phyloP scores from a whole-genome alignment of 352 stramenopile genomes.

The Thalassiosira livingstoniorum region DNA sequence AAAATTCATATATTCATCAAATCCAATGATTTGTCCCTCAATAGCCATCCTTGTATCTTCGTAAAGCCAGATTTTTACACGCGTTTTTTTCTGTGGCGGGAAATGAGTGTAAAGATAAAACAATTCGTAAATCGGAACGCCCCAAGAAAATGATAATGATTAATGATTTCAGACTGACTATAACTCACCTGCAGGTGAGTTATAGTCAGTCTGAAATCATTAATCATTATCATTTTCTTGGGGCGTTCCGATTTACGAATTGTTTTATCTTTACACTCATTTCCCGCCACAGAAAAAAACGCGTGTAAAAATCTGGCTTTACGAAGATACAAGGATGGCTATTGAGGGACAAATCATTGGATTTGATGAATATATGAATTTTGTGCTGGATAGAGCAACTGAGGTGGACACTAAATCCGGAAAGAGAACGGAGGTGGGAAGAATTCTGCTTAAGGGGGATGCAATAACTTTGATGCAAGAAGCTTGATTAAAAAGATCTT shows the following conservation, averaged over 20 bases:
- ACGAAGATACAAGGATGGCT: conserved; percentile 97
- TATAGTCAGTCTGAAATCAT: no score
- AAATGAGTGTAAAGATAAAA: no score
- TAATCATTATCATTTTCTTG: no score
- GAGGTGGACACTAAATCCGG: conserved; percentile 95
- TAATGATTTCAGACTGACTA: no score
- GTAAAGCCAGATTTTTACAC: conserved; percentile 99
- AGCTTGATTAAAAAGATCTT: no score
- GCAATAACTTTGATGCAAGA: conserved; percentile 98
- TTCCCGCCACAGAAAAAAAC: conserved; percentile 89
- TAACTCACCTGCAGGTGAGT: no score
- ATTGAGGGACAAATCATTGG: conserved; percentile 99
- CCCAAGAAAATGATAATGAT: no score
- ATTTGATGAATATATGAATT: conserved; percentile 98
- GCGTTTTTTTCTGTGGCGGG: conserved; percentile 89
- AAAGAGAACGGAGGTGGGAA: conserved; percentile 92
- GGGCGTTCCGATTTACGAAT: no score
- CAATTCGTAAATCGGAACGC: no score
- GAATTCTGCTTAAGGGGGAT: conserved; percentile 99
- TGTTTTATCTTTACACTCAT: no score
- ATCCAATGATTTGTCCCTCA: conserved; percentile 97
- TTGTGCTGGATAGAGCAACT: conserved; percentile 92
- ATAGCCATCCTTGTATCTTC: conserved; percentile 98
- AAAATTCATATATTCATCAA: conserved; percentile 99
- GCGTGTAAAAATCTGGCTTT: conserved; percentile 99